Base-by-base conservation (phyloP, 768 basidiomycete genomes). In the Agrocybe praecox region DNA sequence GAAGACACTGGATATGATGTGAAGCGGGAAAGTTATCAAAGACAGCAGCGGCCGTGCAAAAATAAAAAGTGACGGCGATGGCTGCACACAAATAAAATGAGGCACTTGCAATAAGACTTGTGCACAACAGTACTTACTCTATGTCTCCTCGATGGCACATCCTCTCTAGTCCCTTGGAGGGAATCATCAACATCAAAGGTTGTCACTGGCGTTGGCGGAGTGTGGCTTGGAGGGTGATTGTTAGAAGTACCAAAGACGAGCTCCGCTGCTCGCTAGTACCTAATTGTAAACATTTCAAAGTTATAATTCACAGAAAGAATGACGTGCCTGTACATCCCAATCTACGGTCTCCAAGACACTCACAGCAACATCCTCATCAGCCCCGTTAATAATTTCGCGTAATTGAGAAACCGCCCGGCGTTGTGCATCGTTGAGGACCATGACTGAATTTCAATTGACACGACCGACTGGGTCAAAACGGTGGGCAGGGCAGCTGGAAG, bases 291-390 rank as follows among this genome's bases (percentile, higher is more conserved):
- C 18, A 34, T 46, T 24, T 21, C 15, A 34, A 32, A 44, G 29
- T 3, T 19, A 40, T 19, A 34, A 44, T 10, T 24, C 42, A 52
- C 11, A 45, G 33, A 26, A 33, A 19, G 42, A 12, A 33, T 45
- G 23, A 61, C 79, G 61, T 52, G 87, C 88, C 78, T 87, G 78
- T 29, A 92, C 81, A 72, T 90, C 84, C 88, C 88, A 92, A 48
- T 79, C 80, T 9, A 88, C 86, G 55, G 80, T 85, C 36, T 77
- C 70, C 15, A 92, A 74, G 1, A 92, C 79, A 32, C 73, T 70
- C n/a, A 84, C 74, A 5, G 88, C 81, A 1, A 84, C 81, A 1
- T 87, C 86, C 26, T 80, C 78, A 65, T 89, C 88, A 12, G 76
- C 80, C 14, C 80, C 82, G 47, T 84, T 80, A 0, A 84, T 87